Conservation (phyloP, 345 rosid species). For the Gossypium turneri region DNA sequence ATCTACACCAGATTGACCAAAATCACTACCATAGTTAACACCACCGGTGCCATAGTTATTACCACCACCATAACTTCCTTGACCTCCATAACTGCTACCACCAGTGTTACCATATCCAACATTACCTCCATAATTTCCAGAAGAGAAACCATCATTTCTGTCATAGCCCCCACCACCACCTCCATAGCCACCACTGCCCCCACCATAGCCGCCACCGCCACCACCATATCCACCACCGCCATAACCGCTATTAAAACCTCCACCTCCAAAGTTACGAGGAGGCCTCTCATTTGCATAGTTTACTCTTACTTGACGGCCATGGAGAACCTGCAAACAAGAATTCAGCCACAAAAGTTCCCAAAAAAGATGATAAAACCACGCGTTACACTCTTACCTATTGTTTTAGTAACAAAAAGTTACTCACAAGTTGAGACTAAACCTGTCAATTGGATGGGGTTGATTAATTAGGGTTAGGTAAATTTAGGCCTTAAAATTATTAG, state of each 20-base stretch:
- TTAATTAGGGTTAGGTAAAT: too few species aligned
- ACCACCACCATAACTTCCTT: slow-evolving; percentile 9
- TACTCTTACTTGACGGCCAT: slow-evolving; percentile 73
- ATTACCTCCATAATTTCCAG: slow-evolving; percentile 24
- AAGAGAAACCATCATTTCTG: slow-evolving; percentile 24
- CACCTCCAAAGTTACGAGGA: slow-evolving; percentile 39
- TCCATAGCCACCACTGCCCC: slow-evolving; percentile 11
- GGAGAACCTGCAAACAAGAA: slow-evolving; percentile 52
- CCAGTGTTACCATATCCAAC: slow-evolving; percentile 5
- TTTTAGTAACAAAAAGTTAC: too few species aligned
- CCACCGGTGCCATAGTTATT: not conserved
- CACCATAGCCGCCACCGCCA: not conserved
- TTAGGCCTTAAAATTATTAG: too few species aligned
- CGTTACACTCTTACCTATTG: too few species aligned
- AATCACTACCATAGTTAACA: slow-evolving; percentile 17
- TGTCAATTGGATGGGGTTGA: too few species aligned
- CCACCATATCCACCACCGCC: not conserved
- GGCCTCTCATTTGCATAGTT: slow-evolving; percentile 72
- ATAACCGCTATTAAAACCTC: slow-evolving; percentile 6
- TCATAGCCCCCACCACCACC: slow-evolving; percentile 28
- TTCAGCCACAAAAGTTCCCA: not conserved
- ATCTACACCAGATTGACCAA: slow-evolving; percentile 15
- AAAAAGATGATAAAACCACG: too few species aligned
- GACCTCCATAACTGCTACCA: slow-evolving; percentile 23
- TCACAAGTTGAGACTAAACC: too few species aligned